Base-by-base conservation (phyloP, 2,329 filamentous ascomycete species). In the Aspergillus tamarii region DNA sequence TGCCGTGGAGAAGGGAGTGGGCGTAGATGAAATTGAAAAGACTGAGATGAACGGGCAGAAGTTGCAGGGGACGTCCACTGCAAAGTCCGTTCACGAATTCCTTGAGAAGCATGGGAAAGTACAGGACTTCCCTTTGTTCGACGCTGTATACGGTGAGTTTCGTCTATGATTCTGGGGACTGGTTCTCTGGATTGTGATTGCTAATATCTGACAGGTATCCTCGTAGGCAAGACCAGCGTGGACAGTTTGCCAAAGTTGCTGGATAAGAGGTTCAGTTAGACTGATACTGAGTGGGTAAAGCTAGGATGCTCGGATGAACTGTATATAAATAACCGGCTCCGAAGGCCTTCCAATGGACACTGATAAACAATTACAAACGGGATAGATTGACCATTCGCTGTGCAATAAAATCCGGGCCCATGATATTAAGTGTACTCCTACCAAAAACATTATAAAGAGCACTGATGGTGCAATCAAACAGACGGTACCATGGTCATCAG, bases 1-100 rank as follows among this genome's bases (percentile, higher is more conserved):
- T 36, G 62, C 67, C 1, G 67, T 66, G 1, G 66, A 69, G 53
- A 64, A 66, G 59, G 64, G 66, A 16, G 64, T 69, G 16, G 63
- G 61, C 23, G 65, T 68, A 4, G 61, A 54, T 2, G 66, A 68
- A 59, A 65, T 68, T 16, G 65, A 68, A 55, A 39, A 64, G 48
- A 62, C 56, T 28, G 66, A 68, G 61, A 53, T 68, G 62, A 68
- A 68, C 39, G 66, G 65, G 7, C 63, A 67, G 61, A 67, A 67
- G 39, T 19, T 68, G 57, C 66, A 68, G 53, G 66, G 65, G 4
- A 66, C 64, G 4, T 68, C 63, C 30, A 68, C 66, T 19, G 65
- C 66, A 12, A 61, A 62, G 30, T 57, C 53, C 19, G 59, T 68
- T 7, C 59, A 64, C 46, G 36, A 60, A 6, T 67, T 65, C n/a